Evolutionary conservation across 1,139 yeast species (phyloP).

Genomic region (Debaryomycetaceae sp.): DNA sequence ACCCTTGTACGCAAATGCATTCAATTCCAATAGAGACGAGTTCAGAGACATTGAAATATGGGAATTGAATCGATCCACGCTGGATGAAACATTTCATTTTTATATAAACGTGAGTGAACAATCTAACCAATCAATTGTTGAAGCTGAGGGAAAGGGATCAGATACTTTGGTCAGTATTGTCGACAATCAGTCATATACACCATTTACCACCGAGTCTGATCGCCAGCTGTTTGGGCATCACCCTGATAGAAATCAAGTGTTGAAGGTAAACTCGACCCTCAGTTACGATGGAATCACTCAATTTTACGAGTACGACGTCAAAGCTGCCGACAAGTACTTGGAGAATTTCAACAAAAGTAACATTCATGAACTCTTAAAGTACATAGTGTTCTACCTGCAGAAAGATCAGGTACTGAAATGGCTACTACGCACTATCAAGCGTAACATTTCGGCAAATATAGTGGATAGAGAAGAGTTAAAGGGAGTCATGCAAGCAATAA

Average conservation of each 20-base stretch:
- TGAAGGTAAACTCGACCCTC: slow-evolving; percentile 33
- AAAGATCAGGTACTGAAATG: slow-evolving; percentile 20
- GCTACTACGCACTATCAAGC: slow-evolving; percentile 21
- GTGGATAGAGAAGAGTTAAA: slow-evolving; percentile 8
- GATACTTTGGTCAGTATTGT: slow-evolving; percentile 15
- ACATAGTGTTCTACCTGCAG: slow-evolving; percentile 26
- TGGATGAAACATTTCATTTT: slow-evolving; percentile 21
- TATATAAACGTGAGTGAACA: slow-evolving; percentile 28
- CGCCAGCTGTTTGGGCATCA: slow-evolving; percentile 9
- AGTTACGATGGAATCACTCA: slow-evolving; percentile 28
- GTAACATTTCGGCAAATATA: slow-evolving; percentile 7
- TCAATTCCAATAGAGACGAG: slow-evolving; percentile 1
- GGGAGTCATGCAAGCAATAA: slow-evolving; percentile 14
- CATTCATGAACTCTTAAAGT: slow-evolving; percentile 32
- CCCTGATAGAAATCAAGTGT: slow-evolving; percentile 17
- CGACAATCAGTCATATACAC: slow-evolving; percentile 41
- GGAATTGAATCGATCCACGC: slow-evolving; percentile 25
- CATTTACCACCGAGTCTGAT: slow-evolving; percentile 31
- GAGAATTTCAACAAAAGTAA: slow-evolving; percentile 33
- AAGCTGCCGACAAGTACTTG: slow-evolving; percentile 30
- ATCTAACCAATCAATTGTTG: slow-evolving; percentile 6
- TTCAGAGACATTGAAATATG: slow-evolving; percentile 23
- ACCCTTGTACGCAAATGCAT: slow-evolving; percentile 16
- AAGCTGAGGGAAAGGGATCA: neutral
- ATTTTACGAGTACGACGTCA: slow-evolving; percentile 28